Conservation (phyloP, 345 rosid genomes). For the Cardamine chenopodiifolia region DNA sequence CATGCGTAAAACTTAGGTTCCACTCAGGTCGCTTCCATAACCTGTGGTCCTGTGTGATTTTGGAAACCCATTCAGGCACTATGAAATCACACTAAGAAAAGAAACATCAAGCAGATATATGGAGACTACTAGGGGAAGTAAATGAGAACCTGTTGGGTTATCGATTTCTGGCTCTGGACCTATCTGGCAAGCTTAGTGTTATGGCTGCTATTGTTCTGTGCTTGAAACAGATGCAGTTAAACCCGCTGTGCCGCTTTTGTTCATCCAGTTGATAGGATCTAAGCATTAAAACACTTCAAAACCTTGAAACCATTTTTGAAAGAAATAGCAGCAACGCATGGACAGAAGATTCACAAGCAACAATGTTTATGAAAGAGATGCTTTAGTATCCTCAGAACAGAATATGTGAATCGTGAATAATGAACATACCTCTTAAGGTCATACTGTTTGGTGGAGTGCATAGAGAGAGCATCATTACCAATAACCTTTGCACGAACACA, state of each 20-base stretch:
- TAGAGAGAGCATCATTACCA: constrained; percentile 54
- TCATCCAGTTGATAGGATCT: constrained; percentile 17
- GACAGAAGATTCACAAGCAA: constrained; percentile 1
- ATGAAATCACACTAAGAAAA: neutral
- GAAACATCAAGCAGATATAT: neutral
- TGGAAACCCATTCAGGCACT: constrained; percentile 1
- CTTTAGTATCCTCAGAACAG: neutral
- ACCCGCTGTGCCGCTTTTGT: neutral
- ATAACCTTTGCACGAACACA: constrained; percentile 79
- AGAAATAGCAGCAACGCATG: neutral
- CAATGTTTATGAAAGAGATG: neutral
- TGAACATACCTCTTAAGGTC: neutral
- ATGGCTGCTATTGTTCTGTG: neutral
- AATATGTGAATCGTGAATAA: neutral
- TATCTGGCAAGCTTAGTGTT: constrained; percentile 18
- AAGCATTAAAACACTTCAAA: neutral
- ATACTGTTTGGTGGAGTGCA: neutral
- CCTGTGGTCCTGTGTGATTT: neutral
- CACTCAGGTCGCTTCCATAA: neutral
- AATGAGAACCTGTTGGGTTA: constrained; percentile 1
- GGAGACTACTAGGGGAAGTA: constrained; percentile 4
- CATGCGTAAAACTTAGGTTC: neutral
- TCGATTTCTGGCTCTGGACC: neutral
- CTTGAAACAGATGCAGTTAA: neutral
- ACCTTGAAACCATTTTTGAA: neutral